These are phyloP conservation scores for Wallacemonas sp. DNA, from an alignment of 208 protist species.

Conservation along the genomic window DNA sequence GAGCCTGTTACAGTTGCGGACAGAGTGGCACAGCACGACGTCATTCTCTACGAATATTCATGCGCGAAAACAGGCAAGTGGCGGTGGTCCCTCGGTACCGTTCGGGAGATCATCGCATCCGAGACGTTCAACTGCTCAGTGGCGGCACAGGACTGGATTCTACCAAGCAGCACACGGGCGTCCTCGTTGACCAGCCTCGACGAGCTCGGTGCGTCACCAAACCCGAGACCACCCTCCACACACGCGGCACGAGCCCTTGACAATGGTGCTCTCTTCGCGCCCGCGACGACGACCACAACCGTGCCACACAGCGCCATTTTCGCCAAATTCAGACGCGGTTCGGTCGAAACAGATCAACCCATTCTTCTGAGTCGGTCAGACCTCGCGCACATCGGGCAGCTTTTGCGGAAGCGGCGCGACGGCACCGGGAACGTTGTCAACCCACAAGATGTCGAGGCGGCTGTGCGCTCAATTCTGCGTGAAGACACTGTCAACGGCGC, in stretches of 20 bases:
- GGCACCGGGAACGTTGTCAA: not conserved
- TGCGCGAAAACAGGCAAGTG: not conserved
- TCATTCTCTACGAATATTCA: slow-evolving; percentile 9
- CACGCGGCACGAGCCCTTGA: too few species aligned
- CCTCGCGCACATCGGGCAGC: not conserved
- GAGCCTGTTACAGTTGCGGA: not conserved
- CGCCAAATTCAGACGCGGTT: not conserved
- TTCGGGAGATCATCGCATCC: not conserved
- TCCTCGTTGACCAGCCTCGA: not conserved
- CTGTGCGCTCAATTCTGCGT: not conserved
- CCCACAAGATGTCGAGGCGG: not conserved
- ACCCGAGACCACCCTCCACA: not conserved
- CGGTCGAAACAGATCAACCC: not conserved
- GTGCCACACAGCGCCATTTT: slow-evolving; percentile 1
- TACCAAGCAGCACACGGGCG: not conserved
- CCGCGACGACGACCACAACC: not conserved
- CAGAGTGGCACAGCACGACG: not conserved
- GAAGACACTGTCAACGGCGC: too few species aligned
- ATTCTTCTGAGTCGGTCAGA: not conserved
- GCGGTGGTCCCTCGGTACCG: slow-evolving; percentile 6
- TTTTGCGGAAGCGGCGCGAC: not conserved
- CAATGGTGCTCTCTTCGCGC: not conserved
- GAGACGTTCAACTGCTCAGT: not conserved
- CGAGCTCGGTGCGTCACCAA: too few species aligned
- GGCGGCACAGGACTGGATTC: not conserved